Conservation (phyloP, 208 protist genomes). For the Leishmania amazonensis region DNA sequence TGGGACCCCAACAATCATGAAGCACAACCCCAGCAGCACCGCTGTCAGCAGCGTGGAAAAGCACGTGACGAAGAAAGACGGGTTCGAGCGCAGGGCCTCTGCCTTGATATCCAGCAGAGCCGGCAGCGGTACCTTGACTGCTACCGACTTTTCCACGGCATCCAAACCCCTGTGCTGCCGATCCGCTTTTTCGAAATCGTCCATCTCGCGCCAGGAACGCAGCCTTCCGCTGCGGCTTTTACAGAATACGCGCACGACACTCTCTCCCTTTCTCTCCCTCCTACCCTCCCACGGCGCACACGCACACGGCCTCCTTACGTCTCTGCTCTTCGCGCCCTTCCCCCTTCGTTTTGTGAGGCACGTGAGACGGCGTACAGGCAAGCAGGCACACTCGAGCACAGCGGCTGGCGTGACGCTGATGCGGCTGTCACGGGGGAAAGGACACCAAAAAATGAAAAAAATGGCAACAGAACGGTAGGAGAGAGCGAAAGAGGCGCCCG, state of each 20-base stretch:
- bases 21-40: constrained; percentile 32
- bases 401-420: neutral
- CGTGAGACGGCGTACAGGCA: too few species aligned
- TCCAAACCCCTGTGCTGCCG: neutral
- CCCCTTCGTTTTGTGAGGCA: too few species aligned
- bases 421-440: neutral
- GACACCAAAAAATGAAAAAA: neutral
- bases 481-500: too few species aligned
- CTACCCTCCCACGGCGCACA: neutral
- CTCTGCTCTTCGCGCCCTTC: too few species aligned
- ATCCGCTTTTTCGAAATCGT: neutral
- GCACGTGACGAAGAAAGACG: constrained; percentile 13
- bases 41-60: constrained; percentile 32
- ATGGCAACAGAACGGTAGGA: neutral
- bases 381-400: neutral
- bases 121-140: constrained; percentile 13
- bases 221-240: too few species aligned
- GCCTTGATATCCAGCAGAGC: constrained; percentile 11
- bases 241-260: neutral
- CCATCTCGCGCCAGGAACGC: neutral
- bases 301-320: neutral
- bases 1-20: constrained; percentile 49
- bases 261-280: neutral
- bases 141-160: neutral
- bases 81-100: constrained; percentile 6